Percentiles rank a stretch among this genome's conserved stretches.
phyloP scores from a whole-genome alignment of 2,329 filamentous ascomycete species.

The Arthrocladium fulminans region DNA sequence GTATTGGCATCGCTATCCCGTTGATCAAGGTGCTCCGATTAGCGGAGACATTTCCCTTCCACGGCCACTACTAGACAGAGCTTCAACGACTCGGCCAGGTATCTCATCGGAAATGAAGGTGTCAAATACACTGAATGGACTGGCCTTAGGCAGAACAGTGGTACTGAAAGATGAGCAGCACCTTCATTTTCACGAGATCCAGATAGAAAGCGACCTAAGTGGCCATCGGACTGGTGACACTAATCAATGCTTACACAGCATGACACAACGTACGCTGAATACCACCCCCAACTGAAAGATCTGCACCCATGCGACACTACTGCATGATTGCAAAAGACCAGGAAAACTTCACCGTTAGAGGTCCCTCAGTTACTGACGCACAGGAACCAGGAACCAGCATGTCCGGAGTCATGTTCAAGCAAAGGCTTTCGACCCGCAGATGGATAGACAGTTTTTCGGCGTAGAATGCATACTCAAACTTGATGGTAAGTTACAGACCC shows the following conservation, averaged over 20 bases:
- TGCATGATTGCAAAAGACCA: background rate
- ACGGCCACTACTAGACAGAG: no score
- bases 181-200: background rate
- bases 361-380: background rate
- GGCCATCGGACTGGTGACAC: background rate
- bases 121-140: no score
- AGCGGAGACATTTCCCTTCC: no score
- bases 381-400: background rate
- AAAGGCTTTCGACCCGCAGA: background rate
- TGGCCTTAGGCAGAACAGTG: no score
- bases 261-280: constrained; percentile 1
- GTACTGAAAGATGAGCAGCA: no score
- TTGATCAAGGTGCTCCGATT: no score
- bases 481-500: background rate
- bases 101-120: no score
- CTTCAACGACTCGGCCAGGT: no score
- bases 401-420: background rate
- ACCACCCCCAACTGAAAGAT: background rate
- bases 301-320: background rate
- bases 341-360: background rate
- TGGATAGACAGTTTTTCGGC: background rate
- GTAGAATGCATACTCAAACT: background rate
- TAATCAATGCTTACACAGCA: background rate
- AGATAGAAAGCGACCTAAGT: background rate
- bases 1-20: no score